These are phyloP conservation scores for Aspergillus ruber DNA, from an alignment of 2,329 filamentous ascomycete genomes.

Conservation along the genomic window DNA sequence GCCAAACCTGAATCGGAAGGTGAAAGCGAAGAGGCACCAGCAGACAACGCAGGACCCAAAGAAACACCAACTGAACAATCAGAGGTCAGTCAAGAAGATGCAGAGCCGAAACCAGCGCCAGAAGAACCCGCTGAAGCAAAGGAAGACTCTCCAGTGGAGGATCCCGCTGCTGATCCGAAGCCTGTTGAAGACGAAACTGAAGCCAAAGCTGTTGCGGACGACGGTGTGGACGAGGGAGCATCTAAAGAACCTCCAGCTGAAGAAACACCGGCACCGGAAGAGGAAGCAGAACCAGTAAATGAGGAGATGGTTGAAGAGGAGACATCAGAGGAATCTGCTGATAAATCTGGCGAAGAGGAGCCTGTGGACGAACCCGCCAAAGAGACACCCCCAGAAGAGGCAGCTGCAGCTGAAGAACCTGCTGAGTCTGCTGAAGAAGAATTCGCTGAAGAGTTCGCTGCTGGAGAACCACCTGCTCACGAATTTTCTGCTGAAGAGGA, in stretches of 20 bases:
- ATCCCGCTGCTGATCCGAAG: conserved; percentile 6
- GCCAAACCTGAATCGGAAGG: neutral
- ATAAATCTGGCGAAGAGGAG: neutral
- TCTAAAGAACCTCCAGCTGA: conserved; percentile 9
- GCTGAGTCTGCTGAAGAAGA: conserved; percentile 1
- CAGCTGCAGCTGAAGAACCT: conserved; percentile 5
- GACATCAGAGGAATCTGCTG: neutral
- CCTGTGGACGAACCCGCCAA: neutral
- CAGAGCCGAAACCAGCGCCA: neutral
- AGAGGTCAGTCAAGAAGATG: neutral
- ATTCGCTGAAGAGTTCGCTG: neutral
- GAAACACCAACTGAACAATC: neutral
- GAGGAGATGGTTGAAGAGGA: conserved; percentile 7
- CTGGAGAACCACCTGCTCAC: conserved; percentile 4
- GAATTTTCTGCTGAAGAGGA: conserved; percentile 7
- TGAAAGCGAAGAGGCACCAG: neutral
- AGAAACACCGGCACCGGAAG: conserved; percentile 6
- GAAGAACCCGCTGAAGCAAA: conserved; percentile 3
- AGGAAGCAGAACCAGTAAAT: neutral
- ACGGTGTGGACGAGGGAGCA: neutral
- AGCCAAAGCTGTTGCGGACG: neutral
- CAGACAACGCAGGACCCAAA: neutral
- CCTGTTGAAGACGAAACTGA: conserved; percentile 7
- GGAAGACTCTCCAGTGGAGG: conserved; percentile 5
- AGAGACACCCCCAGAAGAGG: neutral